phyloP scores from a whole-genome alignment of 139 green algal species.

The Closterium sp. region DNA sequence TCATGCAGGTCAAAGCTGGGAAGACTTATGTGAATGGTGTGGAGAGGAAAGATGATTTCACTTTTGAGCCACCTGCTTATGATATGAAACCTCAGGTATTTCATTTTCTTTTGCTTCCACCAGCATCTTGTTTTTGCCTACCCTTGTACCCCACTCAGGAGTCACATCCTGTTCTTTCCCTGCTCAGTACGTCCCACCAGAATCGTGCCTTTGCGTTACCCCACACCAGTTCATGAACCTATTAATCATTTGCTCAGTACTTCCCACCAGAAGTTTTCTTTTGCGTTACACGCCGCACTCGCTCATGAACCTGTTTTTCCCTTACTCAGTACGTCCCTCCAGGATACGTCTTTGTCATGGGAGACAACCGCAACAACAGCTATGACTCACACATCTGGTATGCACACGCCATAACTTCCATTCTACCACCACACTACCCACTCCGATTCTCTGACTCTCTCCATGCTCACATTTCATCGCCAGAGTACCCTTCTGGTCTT shows the following conservation, averaged over 20 bases:
- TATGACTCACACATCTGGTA: constrained; percentile 96
- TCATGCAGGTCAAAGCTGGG: constrained; percentile 75
- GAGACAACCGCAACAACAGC: constrained; percentile 99
- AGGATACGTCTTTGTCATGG: constrained; percentile 90
- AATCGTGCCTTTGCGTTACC: no score
- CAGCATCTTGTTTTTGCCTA: background rate
- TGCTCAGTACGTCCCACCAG: background rate
- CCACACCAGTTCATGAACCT: no score
- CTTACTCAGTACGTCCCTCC: constrained; percentile 65
- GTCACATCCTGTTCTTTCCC: background rate
- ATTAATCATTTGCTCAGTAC: no score
- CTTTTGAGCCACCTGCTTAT: constrained; percentile 67
- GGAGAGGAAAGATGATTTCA: constrained; percentile 75
- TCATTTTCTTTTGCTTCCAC: background rate
- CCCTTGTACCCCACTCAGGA: background rate
- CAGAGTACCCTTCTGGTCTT: no score
- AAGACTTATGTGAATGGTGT: constrained; percentile 81
- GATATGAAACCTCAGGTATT: constrained; percentile 30
- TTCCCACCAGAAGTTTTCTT: no score
- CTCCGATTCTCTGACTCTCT: background rate
- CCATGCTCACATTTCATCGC: background rate
- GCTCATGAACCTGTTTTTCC: background rate
- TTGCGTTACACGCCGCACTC: background rate
- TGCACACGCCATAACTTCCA: background rate
- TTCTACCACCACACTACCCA: no score